These are phyloP conservation scores for Leccinum subspadiceum DNA, from an alignment of 1,284 basidiomycete species.

Conservation along the genomic window DNA sequence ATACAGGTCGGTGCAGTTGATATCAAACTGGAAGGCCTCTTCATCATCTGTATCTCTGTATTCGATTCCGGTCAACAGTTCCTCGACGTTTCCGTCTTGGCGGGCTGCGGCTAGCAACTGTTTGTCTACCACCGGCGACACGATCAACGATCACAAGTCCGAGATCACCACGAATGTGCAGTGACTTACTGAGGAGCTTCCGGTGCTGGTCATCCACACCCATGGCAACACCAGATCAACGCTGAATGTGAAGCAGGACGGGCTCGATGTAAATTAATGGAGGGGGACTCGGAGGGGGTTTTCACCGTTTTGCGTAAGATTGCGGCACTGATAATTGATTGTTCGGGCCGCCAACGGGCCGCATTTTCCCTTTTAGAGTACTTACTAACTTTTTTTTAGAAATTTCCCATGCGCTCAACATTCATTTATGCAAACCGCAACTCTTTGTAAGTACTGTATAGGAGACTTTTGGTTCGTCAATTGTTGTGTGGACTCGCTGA, in stretches of 20 bases:
- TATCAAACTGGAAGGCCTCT: conserved; percentile 27
- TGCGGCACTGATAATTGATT: too few relatives aligned
- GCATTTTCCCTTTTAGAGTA: too few relatives aligned
- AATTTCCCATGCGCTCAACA: too few relatives aligned
- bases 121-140: conserved; percentile 24
- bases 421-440: too few relatives aligned
- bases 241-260: background rate
- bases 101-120: conserved; percentile 27
- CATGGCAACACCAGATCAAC: conserved; percentile 14
- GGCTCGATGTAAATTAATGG: background rate
- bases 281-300: background rate
- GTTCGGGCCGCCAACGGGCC: too few relatives aligned
- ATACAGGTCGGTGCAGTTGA: conserved; percentile 33
- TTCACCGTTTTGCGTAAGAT: background rate
- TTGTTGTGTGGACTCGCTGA: too few relatives aligned
- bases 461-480: too few relatives aligned
- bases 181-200: conserved; percentile 22
- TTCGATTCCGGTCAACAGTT: conserved; percentile 20
- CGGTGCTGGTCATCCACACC: conserved; percentile 11
- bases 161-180: background rate
- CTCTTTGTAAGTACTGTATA: too few relatives aligned
- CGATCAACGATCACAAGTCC: background rate
- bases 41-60: conserved; percentile 22
- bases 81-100: conserved; percentile 28
- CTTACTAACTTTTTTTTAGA: too few relatives aligned